Evolutionary conservation across 306 rosid genomes (phyloP).

Genomic region (Arachis hypogaea): DNA sequence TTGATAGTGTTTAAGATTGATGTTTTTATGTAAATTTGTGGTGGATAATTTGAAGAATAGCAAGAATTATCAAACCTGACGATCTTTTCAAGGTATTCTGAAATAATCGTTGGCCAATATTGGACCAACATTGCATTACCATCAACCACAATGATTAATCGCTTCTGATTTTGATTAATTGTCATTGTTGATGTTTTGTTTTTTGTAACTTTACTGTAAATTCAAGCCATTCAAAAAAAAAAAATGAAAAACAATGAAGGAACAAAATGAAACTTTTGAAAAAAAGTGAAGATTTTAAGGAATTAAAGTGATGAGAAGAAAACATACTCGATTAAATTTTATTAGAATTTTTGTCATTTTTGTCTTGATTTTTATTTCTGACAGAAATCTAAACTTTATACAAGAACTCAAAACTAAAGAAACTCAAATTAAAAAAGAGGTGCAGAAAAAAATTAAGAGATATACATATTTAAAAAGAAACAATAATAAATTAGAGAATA

Average conservation of each 20-base stretch:
- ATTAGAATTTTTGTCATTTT: no score
- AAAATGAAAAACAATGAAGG: no score
- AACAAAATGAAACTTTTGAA: neutral
- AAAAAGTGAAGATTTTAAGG: neutral
- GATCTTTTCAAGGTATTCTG: slow-evolving; percentile 30
- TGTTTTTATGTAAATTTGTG: neutral
- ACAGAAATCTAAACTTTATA: no score
- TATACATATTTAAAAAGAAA: no score
- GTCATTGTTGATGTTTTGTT: neutral
- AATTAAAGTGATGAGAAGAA: neutral
- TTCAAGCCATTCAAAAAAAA: neutral
- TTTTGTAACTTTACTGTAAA: neutral
- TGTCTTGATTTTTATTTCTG: no score
- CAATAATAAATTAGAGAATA: no score
- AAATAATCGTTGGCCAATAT: slow-evolving; percentile 18
- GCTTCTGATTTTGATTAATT: neutral
- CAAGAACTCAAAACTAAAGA: no score
- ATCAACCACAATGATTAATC: slow-evolving; percentile 31
- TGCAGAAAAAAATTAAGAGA: no score
- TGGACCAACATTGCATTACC: slow-evolving; percentile 7
- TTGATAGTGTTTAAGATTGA: no score
- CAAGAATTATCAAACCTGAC: slow-evolving; percentile 28
- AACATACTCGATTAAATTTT: no score
- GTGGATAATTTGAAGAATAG: neutral
- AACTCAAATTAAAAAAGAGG: no score